Conservation (phyloP, 108 stramenopile genomes). For the Pseudonitzschia pungens region DNA sequence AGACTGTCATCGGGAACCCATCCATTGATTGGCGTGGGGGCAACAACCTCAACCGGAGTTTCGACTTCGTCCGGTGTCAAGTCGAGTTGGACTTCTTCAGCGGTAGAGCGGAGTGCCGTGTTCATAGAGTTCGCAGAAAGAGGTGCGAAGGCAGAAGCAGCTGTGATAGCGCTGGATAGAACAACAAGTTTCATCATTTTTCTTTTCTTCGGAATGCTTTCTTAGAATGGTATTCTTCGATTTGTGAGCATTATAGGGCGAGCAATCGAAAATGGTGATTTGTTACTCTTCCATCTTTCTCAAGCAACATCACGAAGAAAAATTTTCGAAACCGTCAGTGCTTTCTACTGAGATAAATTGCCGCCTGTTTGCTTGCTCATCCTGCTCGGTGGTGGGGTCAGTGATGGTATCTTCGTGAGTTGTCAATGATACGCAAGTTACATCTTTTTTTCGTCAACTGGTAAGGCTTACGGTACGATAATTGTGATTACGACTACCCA, state of each 20-base stretch:
- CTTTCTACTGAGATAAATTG: too few species aligned
- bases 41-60: background rate
- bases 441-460: too few species aligned
- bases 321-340: too few species aligned
- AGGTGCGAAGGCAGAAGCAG: conserved; percentile 1
- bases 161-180: background rate
- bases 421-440: too few species aligned
- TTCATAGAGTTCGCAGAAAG: conserved; percentile 10
- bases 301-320: too few species aligned
- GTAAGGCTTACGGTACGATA: too few species aligned
- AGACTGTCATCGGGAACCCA: conserved; percentile 49
- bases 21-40: conserved; percentile 39
- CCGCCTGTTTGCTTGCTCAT: background rate
- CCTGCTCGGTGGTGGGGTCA: conserved; percentile 1
- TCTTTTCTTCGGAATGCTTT: too few species aligned
- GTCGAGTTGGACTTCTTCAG: background rate
- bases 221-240: too few species aligned
- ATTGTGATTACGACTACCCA: too few species aligned
- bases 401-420: conserved; percentile 7
- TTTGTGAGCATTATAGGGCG: too few species aligned
- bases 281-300: too few species aligned
- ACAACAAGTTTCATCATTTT: conserved; percentile 11
- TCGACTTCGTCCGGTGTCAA: background rate
- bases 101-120: background rate
- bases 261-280: too few species aligned